Conservation (phyloP, 2,329 filamentous ascomycete genomes). For the Botrytis fabae region DNA sequence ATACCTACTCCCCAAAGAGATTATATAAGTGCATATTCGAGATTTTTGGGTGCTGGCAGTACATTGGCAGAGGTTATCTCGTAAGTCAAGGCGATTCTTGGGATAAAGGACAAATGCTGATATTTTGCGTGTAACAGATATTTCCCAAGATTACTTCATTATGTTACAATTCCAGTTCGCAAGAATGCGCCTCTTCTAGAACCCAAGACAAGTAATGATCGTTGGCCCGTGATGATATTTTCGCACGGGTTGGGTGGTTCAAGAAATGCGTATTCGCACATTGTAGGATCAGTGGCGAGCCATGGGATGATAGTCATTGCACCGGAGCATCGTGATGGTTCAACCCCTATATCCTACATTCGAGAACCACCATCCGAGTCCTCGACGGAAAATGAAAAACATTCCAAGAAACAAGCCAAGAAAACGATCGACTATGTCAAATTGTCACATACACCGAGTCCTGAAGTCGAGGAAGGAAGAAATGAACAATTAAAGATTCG, state of each 20-base stretch:
- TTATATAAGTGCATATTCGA: slow-evolving; percentile 72
- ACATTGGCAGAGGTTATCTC: slow-evolving; percentile 60
- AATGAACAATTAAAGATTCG: slow-evolving; percentile 73
- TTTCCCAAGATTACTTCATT: slow-evolving; percentile 70
- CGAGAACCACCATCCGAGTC: slow-evolving; percentile 54
- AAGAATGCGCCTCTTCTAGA: slow-evolving; percentile 67
- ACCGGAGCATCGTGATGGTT: slow-evolving; percentile 81
- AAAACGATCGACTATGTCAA: slow-evolving; percentile 47
- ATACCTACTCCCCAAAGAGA: slow-evolving; percentile 74
- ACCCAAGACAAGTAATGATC: slow-evolving; percentile 44
- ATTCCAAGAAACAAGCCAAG: slow-evolving; percentile 34
- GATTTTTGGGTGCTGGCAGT: slow-evolving; percentile 68
- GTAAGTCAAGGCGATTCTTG: slow-evolving; percentile 45
- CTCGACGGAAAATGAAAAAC: slow-evolving; percentile 38
- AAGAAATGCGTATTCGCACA: slow-evolving; percentile 81
- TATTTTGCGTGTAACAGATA: slow-evolving; percentile 48
- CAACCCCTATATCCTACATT: slow-evolving; percentile 71
- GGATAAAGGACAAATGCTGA: background rate
- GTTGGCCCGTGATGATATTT: slow-evolving; percentile 83
- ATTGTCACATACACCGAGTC: slow-evolving; percentile 62
- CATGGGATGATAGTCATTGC: slow-evolving; percentile 80
- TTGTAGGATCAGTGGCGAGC: slow-evolving; percentile 75
- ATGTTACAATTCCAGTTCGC: slow-evolving; percentile 69
- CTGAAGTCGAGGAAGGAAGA: slow-evolving; percentile 65
- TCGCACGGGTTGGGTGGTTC: slow-evolving; percentile 82